phyloP scores from a whole-genome alignment of 305 asterid species.

The Fraxinus nigra region DNA sequence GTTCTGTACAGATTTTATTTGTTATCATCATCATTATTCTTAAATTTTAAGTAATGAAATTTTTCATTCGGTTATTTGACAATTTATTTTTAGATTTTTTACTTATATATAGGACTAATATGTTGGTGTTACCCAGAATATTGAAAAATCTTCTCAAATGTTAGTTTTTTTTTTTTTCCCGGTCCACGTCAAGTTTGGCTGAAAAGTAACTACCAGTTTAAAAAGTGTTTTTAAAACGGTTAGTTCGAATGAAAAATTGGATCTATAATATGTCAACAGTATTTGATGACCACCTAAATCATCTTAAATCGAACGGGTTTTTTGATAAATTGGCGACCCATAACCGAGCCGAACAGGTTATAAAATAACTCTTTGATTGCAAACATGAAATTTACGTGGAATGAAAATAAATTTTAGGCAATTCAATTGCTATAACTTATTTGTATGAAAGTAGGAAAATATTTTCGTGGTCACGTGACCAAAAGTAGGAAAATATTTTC shows the following conservation, averaged over 20 bases:
- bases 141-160: not conserved
- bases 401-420: not conserved
- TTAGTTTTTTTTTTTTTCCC: not conserved
- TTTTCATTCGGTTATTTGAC: not conserved
- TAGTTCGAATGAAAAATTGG: not conserved
- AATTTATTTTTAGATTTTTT: not conserved
- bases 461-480: no score
- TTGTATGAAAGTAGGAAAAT: not conserved
- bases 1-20: not conserved
- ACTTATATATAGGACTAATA: not conserved
- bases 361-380: no score
- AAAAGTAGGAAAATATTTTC: no score
- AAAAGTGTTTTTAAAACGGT: not conserved
- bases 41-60: not conserved
- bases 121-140: not conserved
- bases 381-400: no score
- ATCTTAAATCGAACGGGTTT: not conserved
- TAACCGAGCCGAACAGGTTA: not conserved
- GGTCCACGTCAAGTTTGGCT: not conserved
- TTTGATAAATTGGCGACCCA: not conserved
- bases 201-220: not conserved
- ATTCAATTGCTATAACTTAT: no score
- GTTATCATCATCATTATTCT: not conserved
- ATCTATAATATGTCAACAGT: not conserved
- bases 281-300: not conserved